phyloP scores from a whole-genome alignment of 1,284 basidiomycete species.

The Amylostereum chailletii region DNA sequence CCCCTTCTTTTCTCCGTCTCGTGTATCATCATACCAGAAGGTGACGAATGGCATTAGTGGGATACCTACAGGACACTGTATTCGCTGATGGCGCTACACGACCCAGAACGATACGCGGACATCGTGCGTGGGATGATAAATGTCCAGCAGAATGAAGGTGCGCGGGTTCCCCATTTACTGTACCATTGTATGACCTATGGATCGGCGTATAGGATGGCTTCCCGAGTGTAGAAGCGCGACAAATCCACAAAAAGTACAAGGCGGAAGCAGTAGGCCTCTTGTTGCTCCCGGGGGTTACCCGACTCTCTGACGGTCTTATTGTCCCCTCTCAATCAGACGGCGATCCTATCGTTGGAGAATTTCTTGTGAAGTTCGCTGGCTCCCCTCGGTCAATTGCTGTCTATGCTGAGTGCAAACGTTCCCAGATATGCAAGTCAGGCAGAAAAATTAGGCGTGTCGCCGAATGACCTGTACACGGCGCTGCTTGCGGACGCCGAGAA shows the following conservation, averaged over 20 bases:
- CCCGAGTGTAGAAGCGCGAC: constrained; percentile 54
- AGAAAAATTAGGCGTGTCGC: constrained; percentile 34
- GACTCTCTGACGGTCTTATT: not conserved
- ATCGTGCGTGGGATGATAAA: constrained; percentile 58
- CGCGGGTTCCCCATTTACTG: not conserved
- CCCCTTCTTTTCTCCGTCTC: constrained; percentile 1
- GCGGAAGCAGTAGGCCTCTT: constrained; percentile 46
- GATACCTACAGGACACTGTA: constrained; percentile 56
- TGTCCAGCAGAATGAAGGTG: constrained; percentile 59
- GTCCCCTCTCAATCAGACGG: constrained; percentile 30
- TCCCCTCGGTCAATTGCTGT: no score
- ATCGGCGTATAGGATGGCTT: constrained; percentile 38
- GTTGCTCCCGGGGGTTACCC: not conserved
- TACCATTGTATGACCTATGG: no score
- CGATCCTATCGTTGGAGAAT: constrained; percentile 57
- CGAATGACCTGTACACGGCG: constrained; percentile 39
- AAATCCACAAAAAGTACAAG: constrained; percentile 43
- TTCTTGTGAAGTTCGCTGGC: constrained; percentile 48
- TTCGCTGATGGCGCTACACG: constrained; percentile 51
- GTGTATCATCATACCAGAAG: not conserved
- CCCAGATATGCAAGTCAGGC: constrained; percentile 27
- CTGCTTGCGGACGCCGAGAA: constrained; percentile 51
- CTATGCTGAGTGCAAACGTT: no score
- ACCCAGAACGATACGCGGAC: constrained; percentile 43
- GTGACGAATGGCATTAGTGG: constrained; percentile 31